Conservation (phyloP, 192 early-diverging fungal genomes). For the Geranomyces michiganensis region DNA sequence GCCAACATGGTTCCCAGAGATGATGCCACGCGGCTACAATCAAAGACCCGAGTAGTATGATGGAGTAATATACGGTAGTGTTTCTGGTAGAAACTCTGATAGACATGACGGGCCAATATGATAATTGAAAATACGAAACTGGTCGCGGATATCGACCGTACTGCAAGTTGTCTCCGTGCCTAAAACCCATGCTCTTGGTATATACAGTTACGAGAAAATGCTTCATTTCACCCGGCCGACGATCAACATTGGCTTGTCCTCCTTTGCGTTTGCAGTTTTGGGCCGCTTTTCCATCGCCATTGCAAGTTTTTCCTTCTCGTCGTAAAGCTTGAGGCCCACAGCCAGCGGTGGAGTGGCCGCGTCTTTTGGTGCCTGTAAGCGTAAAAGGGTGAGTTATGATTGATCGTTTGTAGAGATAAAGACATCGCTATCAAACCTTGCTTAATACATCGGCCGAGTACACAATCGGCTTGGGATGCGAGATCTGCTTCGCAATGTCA, state of each 20-base stretch:
- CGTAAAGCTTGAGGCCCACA: constrained; percentile 19
- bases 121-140: too few species aligned
- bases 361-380: background rate
- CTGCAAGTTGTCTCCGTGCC: too few species aligned
- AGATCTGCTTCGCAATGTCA: constrained; percentile 13
- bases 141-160: too few species aligned
- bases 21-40: constrained; percentile 17
- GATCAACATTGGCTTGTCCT: constrained; percentile 30
- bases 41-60: background rate
- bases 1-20: constrained; percentile 14
- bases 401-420: background rate
- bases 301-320: constrained; percentile 18
- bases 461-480: constrained; percentile 16
- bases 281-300: background rate
- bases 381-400: background rate
- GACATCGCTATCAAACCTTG: background rate
- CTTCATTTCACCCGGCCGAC: constrained; percentile 16
- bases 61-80: too few species aligned
- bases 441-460: constrained; percentile 9
- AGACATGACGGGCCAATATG: too few species aligned
- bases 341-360: background rate
- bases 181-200: too few species aligned
- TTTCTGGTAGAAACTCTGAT: too few species aligned
- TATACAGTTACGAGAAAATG: too few species aligned
- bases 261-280: constrained; percentile 20